Base-by-base conservation (phyloP, 495 filamentous ascomycete genomes). In the Penicillium angulare region DNA sequence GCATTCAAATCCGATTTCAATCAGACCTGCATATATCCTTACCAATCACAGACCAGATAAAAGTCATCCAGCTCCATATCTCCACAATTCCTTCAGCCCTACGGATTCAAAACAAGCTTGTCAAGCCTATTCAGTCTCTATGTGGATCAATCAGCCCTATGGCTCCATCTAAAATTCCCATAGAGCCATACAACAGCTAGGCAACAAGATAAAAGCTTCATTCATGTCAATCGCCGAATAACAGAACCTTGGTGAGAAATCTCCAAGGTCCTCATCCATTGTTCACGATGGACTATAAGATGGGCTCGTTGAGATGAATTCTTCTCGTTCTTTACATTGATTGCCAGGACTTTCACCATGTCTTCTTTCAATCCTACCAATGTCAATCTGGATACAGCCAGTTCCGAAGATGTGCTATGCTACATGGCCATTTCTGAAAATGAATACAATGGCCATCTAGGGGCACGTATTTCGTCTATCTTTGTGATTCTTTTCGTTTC, bases 401-500 rank as follows among this genome's bases (percentile, higher is more conserved):
- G 63, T 35, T 49, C 53, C n/a, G 61, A 56, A 22, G 56, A 70
- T 35, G 49, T 75, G 26, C 35, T 71, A 26, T 74, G 71, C 41
- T 71, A 65, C 38, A 16, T 72, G 1, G 46, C 52, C 27, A 52
- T 57, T 33, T 49, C 57, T 1, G 52, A 41, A 8, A 74, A 75
- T 52, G 68, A 73, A 3, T 75, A 70, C 53, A 66, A 75, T 47
- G 73, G 72, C 16, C 60, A 68, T 15, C 49, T 72, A 7, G 73
- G 72, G 4, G 66, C 64, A 3, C 63, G 72, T 10, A 65, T 75
- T 10, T 73, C 68, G 1, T 63, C 72, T 26, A 60, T 74, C 18
- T 75, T 75, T 39, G 72, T 74, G 29, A 74, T 71, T 33, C 50
- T 72, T 21, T 42, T 71, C 47, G 56, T 59, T 12, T 74, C 68